Conservation (phyloP, 352 stramenopile species). For the Phytophthora idaei region DNA sequence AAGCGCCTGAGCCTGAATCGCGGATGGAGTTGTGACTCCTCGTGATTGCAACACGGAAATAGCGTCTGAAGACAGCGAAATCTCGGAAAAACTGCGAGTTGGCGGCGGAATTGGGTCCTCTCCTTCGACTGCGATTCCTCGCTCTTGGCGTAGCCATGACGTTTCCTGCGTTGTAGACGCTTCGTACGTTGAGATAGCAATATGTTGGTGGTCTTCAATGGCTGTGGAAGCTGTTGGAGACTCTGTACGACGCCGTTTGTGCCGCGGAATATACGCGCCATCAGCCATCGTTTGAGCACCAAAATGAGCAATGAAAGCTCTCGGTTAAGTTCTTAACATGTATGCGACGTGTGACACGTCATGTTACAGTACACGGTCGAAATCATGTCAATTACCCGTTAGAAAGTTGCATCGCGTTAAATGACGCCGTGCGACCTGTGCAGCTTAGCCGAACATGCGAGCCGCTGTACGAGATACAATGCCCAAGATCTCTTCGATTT, state of each 20-base stretch:
- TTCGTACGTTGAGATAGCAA: neutral
- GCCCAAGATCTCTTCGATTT: constrained; percentile 90
- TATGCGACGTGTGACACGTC: constrained; percentile 18
- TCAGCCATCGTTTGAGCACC: constrained; percentile 7
- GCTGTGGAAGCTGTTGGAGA: neutral
- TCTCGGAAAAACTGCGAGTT: constrained; percentile 43
- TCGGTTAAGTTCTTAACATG: neutral
- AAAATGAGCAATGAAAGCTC: neutral
- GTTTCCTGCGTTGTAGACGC: constrained; percentile 39
- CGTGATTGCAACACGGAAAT: constrained; percentile 37
- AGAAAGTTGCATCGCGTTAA: constrained; percentile 15
- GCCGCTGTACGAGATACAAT: constrained; percentile 89
- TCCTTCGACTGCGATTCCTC: constrained; percentile 49
- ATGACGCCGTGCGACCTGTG: constrained; percentile 5
- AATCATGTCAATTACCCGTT: constrained; percentile 20
- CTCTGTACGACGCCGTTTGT: constrained; percentile 45
- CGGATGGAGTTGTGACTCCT: constrained; percentile 89
- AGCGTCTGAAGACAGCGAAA: constrained; percentile 36
- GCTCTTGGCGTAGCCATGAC: constrained; percentile 58
- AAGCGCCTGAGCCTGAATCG: constrained; percentile 97
- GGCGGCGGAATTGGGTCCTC: constrained; percentile 32
- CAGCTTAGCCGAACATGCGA: constrained; percentile 79
- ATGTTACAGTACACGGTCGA: constrained; percentile 7
- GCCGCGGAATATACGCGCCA: constrained; percentile 44
- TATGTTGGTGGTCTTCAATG: neutral